These are phyloP conservation scores for Hemisphaericaspora nanyangensis DNA, from an alignment of 805 yeast genomes.

Conservation along the genomic window DNA sequence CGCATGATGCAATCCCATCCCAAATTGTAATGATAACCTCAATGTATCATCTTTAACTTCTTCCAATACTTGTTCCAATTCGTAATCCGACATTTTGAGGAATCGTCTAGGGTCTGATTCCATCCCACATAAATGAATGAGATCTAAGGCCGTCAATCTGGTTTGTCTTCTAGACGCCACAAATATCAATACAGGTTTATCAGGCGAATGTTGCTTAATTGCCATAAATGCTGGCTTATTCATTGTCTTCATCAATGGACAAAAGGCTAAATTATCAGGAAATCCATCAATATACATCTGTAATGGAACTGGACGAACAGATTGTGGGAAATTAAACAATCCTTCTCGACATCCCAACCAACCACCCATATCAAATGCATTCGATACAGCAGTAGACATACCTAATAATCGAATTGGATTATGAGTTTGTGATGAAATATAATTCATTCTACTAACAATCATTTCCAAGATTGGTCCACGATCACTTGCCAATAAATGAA, in stretches of 20 bases:
- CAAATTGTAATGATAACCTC: conserved; percentile 67
- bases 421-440: conserved; percentile 57
- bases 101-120: conserved; percentile 75
- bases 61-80: conserved; percentile 46
- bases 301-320: conserved; percentile 81
- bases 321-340: conserved; percentile 72
- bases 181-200: conserved; percentile 77
- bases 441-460: conserved; percentile 86
- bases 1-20: conserved; percentile 80
- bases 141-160: conserved; percentile 71
- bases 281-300: conserved; percentile 87
- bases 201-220: conserved; percentile 85
- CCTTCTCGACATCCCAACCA: conserved; percentile 79
- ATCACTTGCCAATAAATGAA: conserved; percentile 78
- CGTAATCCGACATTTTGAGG: conserved; percentile 60
- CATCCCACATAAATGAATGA: conserved; percentile 74
- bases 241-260: conserved; percentile 84
- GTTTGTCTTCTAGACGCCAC: conserved; percentile 85
- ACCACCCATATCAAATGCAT: conserved; percentile 81
- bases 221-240: conserved; percentile 91
- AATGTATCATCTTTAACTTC: conserved; percentile 81
- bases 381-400: conserved; percentile 82
- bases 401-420: conserved; percentile 66
- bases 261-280: conserved; percentile 75
- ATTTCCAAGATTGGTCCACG: conserved; percentile 85